Evolutionary conservation across 2,329 filamentous ascomycete species (phyloP), one percentile per base, ranked within the genome.

Genomic region (Aspergillus tubingensis): DNA sequence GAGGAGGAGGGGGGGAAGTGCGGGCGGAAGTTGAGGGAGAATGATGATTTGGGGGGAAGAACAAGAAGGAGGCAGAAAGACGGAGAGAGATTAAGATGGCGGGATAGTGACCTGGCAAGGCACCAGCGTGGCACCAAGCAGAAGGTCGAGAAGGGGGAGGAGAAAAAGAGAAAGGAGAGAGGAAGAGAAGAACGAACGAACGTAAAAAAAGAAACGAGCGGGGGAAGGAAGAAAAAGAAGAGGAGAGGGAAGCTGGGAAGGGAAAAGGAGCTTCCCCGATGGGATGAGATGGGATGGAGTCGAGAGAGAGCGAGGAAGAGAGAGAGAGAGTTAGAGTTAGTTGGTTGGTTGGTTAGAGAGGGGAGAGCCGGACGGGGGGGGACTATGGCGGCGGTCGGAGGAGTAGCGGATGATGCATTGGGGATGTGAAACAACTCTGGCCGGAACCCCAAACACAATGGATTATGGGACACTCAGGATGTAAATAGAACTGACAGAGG

Each of bases 331-430:
- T 36, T 30, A 11, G 10, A 36, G 30, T 39, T 30, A 11, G 10
- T 11, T 30, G 10, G 25, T 27, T 27, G 25, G 25, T 27, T 27
- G 10, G 10, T 30, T 30, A 53, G 54, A 54, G 44, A 38, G 47
- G 57, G 41, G 47, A 32, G 49, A 50, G 53, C 53, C 54, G 65
- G 65, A 70, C 60, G 25, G 25, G 25, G 25, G 23, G 25, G 25
- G 66, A 73, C 65, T 73, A 73, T 67, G 72, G 71, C 67, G 68
- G 69, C 66, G 69, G 68, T 69, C 60, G 70, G 65, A 66, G 69
- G 62, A 60, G 65, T 67, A 62, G 67, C 64, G 68, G 65, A 70
- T 68, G 62, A 73, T 69, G 66, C 71, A 74, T 74, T 36, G 32
- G 32, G 32, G 32, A 36, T 13, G 11, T 57, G 55, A 57, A 62